A percentile compares a stretch with the other conserved stretches of the same genome.
Conservation (phyloP, 352 stramenopile genomes). For the Phytophthora litchii region DNA sequence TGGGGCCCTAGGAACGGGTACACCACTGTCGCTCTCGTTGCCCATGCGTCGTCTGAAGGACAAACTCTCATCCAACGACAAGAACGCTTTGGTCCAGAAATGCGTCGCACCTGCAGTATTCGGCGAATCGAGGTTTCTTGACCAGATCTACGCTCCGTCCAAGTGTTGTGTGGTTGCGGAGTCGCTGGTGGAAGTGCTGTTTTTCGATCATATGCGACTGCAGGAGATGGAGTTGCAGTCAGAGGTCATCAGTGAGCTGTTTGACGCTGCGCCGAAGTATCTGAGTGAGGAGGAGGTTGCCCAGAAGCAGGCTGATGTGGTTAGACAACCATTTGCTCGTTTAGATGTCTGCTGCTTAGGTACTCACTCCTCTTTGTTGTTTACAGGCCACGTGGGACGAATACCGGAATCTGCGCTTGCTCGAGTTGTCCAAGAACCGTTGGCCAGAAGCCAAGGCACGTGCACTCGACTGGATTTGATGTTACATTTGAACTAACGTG, state of each 20-base stretch:
- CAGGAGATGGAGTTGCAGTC: slow-evolving; percentile 75
- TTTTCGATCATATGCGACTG: slow-evolving; percentile 75
- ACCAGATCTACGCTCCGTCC: slow-evolving; percentile 50
- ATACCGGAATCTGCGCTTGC: slow-evolving; percentile 66
- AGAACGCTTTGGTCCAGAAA: slow-evolving; percentile 50
- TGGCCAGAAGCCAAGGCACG: slow-evolving; percentile 71
- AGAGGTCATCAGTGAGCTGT: slow-evolving; percentile 64
- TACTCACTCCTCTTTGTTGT: slow-evolving; percentile 2
- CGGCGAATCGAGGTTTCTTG: slow-evolving; percentile 62
- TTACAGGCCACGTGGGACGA: slow-evolving; percentile 67
- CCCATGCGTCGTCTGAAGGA: slow-evolving; percentile 25
- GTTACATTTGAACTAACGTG: slow-evolving; percentile 9
- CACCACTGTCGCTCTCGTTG: slow-evolving; percentile 12
- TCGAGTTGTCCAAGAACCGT: slow-evolving; percentile 72
- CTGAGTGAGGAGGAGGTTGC: slow-evolving; percentile 59
- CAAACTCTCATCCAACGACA: slow-evolving; percentile 39
- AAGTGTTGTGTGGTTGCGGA: slow-evolving; percentile 74
- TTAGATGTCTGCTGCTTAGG: background rate
- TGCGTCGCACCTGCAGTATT: slow-evolving; percentile 64
- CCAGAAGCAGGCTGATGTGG: slow-evolving; percentile 48
- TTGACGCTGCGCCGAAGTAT: slow-evolving; percentile 59
- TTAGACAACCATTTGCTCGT: background rate
- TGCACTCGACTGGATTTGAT: background rate
- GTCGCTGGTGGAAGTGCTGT: slow-evolving; percentile 71
- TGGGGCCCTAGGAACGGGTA: background rate